phyloP scores from a whole-genome alignment of 2,329 filamentous ascomycete genomes.

The Ceratocystis variospora region DNA sequence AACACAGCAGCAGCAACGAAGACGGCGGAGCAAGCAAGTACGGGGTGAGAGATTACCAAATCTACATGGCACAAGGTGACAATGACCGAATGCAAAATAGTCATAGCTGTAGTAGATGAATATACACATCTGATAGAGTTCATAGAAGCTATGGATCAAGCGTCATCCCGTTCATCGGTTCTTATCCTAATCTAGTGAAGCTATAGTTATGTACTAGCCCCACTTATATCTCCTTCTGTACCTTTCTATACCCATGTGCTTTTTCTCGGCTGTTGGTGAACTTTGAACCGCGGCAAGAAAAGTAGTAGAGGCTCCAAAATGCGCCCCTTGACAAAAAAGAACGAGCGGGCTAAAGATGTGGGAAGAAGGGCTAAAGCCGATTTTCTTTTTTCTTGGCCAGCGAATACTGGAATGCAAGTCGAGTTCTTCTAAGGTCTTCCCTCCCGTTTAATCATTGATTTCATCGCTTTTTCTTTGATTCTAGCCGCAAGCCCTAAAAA shows the following conservation, averaged over 20 bases:
- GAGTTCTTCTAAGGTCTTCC: too few species aligned
- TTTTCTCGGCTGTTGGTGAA: constrained; percentile 5
- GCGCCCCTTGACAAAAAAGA: background rate
- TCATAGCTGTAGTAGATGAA: background rate
- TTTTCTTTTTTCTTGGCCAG: background rate
- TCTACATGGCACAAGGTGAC: background rate
- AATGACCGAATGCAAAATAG: background rate
- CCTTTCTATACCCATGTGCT: background rate
- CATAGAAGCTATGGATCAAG: background rate
- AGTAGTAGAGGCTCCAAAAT: background rate
- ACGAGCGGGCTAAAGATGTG: background rate
- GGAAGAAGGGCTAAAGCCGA: background rate
- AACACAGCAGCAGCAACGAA: background rate
- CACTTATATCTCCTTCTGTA: background rate
- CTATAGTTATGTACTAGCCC: background rate
- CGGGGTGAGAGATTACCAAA: background rate
- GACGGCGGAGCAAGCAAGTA: constrained; percentile 7
- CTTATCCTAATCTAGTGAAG: too few species aligned
- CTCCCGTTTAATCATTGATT: too few species aligned
- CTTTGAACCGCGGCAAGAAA: constrained; percentile 8
- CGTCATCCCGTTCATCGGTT: too few species aligned
- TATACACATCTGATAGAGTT: background rate
- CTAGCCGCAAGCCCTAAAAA: background rate
- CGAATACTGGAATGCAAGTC: background rate
- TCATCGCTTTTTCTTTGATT: background rate